Conservation (phyloP, 352 stramenopile species). For the Phytophthora aleatoria region DNA sequence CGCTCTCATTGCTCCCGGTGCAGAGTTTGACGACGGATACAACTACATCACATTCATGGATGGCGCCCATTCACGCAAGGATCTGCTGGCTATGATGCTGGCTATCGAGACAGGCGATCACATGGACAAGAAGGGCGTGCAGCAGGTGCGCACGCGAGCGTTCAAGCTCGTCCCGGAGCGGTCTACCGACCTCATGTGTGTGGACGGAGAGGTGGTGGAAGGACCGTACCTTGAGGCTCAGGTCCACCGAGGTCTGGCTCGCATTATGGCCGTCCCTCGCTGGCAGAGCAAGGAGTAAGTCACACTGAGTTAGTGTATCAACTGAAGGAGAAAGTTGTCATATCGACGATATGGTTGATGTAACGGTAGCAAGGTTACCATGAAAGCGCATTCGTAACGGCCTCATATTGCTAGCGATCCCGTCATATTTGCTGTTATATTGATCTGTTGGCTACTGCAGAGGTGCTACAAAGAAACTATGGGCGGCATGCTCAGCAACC, state of each 20-base stretch:
- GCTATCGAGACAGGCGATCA: conserved; percentile 58
- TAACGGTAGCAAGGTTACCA: background rate
- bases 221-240: conserved; percentile 55
- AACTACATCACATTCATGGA: conserved; percentile 65
- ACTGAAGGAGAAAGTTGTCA: too few relatives aligned
- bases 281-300: conserved; percentile 21
- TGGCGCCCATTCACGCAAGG: conserved; percentile 39
- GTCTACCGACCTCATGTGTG: conserved; percentile 51
- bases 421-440: conserved; percentile 2
- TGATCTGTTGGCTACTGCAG: background rate
- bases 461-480: conserved; percentile 25
- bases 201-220: conserved; percentile 63
- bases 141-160: conserved; percentile 59
- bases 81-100: conserved; percentile 52
- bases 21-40: conserved; percentile 60
- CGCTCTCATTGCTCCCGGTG: conserved; percentile 49
- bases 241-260: conserved; percentile 62
- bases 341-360: too few relatives aligned
- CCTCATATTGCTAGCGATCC: conserved; percentile 24
- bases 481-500: conserved; percentile 51
- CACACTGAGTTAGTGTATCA: conserved; percentile 3
- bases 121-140: conserved; percentile 43
- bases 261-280: conserved; percentile 48
- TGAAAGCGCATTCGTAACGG: conserved; percentile 29
- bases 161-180: conserved; percentile 55